Base-by-base conservation (phyloP, 768 basidiomycete species). In the Mycena rebaudengoi region DNA sequence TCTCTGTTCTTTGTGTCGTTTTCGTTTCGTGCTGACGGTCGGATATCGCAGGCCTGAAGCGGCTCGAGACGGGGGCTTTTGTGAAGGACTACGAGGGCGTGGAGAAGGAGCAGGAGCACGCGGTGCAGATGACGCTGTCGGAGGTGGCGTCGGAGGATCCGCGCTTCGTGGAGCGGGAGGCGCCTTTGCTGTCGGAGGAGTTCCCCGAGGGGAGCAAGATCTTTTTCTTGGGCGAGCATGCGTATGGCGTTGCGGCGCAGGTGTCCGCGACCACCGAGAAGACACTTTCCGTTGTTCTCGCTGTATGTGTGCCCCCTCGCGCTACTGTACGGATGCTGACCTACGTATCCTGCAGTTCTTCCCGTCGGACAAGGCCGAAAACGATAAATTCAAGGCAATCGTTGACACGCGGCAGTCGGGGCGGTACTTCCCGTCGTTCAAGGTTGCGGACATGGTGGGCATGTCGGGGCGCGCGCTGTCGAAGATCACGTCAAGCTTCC, bases 201-300 rank as follows among this genome's bases (percentile, higher is more conserved):
- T 98, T 94, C 78, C 96, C 96, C 0, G 88, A 87, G 0, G 94
- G 92, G 1, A 92, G 88, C 74, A 94, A 91, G 73, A 92, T 99
- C 28, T 98, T 99, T 79, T 99, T 98, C 88, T 84, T 99, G 7
- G 96, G 97, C 16, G 91, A 94, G 71, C 90, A 95, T 73, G 95
- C 93, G 0, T 99, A 97, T 71, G 98, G 98, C n/a, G 90, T 94
- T 3, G 95, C 97, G 14, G 96, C 96, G 0, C 92, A 96, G 70
- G 94, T 99, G 12, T 84, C 88, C 37, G 84, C 79, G 0, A 94
- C 95, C 0, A 85, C 85, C 0, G 86, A 91, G 4, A 83, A 85
- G 3, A 81, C 87, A 1, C 78, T 99, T 13, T 90, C 94, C 11
- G 92, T 99, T 48, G 78, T 94, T 43, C 85, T 98, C 60, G 96